A percentile compares a stretch with the other conserved stretches of the same genome.
phyloP scores from a whole-genome alignment of 2,329 filamentous ascomycete genomes.

The Myriosclerotinia scirpicola region DNA sequence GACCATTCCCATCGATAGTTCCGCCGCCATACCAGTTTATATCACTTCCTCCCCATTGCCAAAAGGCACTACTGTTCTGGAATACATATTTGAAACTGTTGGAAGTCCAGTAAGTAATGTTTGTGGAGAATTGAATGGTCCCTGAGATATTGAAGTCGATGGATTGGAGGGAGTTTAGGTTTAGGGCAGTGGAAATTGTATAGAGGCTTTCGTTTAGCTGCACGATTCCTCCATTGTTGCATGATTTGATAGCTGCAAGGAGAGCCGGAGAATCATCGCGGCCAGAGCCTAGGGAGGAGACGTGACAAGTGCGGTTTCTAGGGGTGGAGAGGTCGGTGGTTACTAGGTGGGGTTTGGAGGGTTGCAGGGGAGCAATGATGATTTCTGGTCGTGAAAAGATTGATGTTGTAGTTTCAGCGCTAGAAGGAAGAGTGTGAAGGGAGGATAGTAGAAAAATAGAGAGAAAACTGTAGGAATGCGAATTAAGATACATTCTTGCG shows the following conservation, averaged over 20 bases:
- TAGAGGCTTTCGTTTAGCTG: slow-evolving; percentile 14
- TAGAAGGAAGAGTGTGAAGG: neutral
- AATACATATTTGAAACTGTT: slow-evolving; percentile 12
- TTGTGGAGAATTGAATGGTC: slow-evolving; percentile 12
- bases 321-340: slow-evolving; percentile 2
- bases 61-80: slow-evolving; percentile 14
- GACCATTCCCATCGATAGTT: slow-evolving; percentile 19
- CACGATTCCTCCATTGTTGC: slow-evolving; percentile 16
- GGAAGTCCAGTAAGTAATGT: slow-evolving; percentile 11
- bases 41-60: slow-evolving; percentile 12
- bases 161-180: slow-evolving; percentile 10
- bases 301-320: slow-evolving; percentile 14
- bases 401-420: neutral
- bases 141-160: slow-evolving; percentile 18
- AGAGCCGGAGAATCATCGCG: slow-evolving; percentile 12
- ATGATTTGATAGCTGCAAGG: slow-evolving; percentile 12
- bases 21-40: slow-evolving; percentile 16
- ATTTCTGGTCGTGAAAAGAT: slow-evolving; percentile 1
- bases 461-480: neutral
- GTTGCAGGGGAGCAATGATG: slow-evolving; percentile 11
- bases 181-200: slow-evolving; percentile 14
- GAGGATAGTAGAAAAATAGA: neutral
- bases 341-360: slow-evolving; percentile 2
- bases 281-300: slow-evolving; percentile 5
- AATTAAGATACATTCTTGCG: slow-evolving; percentile 7